These are phyloP conservation scores for Alternaria alternata DNA, from an alignment of 2,329 filamentous ascomycete genomes.

Conservation along the genomic window DNA sequence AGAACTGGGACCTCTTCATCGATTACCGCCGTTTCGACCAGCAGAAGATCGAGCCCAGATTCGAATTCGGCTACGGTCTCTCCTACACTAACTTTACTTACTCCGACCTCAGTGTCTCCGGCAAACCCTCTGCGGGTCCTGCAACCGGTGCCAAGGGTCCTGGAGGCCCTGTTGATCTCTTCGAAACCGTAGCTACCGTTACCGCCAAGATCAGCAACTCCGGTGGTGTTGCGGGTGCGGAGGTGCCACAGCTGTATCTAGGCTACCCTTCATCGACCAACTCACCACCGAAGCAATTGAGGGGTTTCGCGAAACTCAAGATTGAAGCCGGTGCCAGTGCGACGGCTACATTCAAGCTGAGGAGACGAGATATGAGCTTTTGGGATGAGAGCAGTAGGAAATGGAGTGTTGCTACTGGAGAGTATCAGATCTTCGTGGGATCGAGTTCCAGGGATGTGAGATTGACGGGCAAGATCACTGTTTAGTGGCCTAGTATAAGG, in stretches of 20 bases:
- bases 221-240: conserved; percentile 46
- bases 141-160: conserved; percentile 36
- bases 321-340: conserved; percentile 39
- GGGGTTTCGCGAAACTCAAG: conserved; percentile 49
- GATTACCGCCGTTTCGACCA: conserved; percentile 57
- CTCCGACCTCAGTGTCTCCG: conserved; percentile 39
- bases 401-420: conserved; percentile 48
- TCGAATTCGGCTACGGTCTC: conserved; percentile 57
- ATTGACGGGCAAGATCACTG: conserved; percentile 44
- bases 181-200: conserved; percentile 45
- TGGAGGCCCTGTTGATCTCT: conserved; percentile 44
- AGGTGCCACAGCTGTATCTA: conserved; percentile 52
- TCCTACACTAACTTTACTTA: conserved; percentile 56
- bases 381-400: conserved; percentile 45
- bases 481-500: conserved; percentile 22
- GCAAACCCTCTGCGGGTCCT: conserved; percentile 32
- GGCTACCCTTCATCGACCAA: conserved; percentile 42
- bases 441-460: conserved; percentile 49
- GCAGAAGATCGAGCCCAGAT: conserved; percentile 52
- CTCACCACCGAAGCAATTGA: conserved; percentile 46
- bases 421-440: conserved; percentile 45
- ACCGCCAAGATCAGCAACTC: conserved; percentile 48
- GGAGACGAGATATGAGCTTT: conserved; percentile 49
- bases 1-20: conserved; percentile 55
- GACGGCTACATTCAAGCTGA: conserved; percentile 45